Evolutionary conservation across 257 asterid genomes (phyloP), one percentile per base, ranked within the genome.

Genomic region (Ligustrum vulgare): DNA sequence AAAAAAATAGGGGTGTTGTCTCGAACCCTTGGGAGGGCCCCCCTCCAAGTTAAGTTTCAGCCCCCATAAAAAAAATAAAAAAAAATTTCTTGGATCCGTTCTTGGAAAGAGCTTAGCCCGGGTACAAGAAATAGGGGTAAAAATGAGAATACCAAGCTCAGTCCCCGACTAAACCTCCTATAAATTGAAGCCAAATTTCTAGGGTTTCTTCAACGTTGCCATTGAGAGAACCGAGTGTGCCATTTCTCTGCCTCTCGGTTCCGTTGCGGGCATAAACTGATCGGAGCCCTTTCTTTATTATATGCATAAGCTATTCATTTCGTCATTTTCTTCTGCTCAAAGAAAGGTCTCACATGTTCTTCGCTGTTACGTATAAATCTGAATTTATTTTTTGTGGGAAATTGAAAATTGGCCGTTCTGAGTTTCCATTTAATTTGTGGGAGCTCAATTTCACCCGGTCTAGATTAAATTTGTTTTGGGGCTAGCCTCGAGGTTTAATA

Each of bases 261-360:
- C 96, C 93, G 91, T 90, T 90, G 96, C 90, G 81, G 93, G 96
- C 96, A 85, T 80, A 90, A 7, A 90, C 10, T 7, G 18, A 89
- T 63, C 39, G 33, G 74, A 74, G 70, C 73, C 75, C 80, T 86
- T 78, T 75, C 85, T 75, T 35, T 28, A 4, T 73, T 22, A 25
- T 60, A 2, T 3, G 66, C 66, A 60, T 70, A 35, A 77, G 66
- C 63, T 71, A 72, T 56, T 8, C 28, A 45, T 47, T 64, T 71
- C 41, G 74, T 0, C 47, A 71, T 80, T 64, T 37, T 76, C 77
- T 25, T 37, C 69, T 74, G 63, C 20, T 72, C 54, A 10, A 28
- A 68, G 87, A 75, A 78, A 81, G 84, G 75, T 11, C 83, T 80
- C 67, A 85, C 86, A 90, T 8, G 3, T 74, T 5, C 20, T 34